Evolutionary conservation across 768 basidiomycete genomes (phyloP).

Genomic region (Scleroderma bovista): DNA sequence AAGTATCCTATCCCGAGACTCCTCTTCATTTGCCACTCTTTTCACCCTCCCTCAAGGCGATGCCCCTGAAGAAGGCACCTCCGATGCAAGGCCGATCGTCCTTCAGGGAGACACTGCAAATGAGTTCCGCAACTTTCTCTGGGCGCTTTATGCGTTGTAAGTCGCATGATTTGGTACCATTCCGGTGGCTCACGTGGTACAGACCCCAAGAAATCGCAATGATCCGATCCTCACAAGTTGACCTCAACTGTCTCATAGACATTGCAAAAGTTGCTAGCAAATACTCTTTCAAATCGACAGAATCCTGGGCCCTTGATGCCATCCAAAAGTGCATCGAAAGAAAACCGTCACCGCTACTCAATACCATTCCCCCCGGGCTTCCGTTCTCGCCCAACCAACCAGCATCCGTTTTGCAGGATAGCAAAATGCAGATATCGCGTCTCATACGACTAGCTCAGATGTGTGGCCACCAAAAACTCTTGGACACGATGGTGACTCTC

Average conservation of each 20-base stretch:
- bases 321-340: conserved; percentile 63
- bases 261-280: conserved; percentile 66
- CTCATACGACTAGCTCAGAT: conserved; percentile 62
- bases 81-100: conserved; percentile 60
- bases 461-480: conserved; percentile 56
- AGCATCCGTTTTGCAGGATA: conserved; percentile 32
- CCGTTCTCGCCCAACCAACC: conserved; percentile 22
- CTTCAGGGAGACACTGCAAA: conserved; percentile 56
- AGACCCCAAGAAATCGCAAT: conserved; percentile 60
- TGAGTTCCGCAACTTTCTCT: conserved; percentile 71
- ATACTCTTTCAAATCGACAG: conserved; percentile 68
- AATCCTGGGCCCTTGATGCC: conserved; percentile 72
- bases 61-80: conserved; percentile 46
- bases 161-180: conserved; percentile 16
- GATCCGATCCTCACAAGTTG: conserved; percentile 41
- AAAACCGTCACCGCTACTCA: conserved; percentile 48
- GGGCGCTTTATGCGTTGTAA: conserved; percentile 73
- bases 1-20: conserved; percentile 54
- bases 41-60: conserved; percentile 63
- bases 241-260: conserved; percentile 52
- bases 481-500: conserved; percentile 53
- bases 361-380: conserved; percentile 31
- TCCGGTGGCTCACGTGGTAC: conserved; percentile 1
- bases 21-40: conserved; percentile 59
- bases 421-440: conserved; percentile 47